Evolutionary conservation across 2,329 filamentous ascomycete species (phyloP), one percentile per base, ranked within the genome.

Genomic region (Colletotrichum gloeosporioides): DNA sequence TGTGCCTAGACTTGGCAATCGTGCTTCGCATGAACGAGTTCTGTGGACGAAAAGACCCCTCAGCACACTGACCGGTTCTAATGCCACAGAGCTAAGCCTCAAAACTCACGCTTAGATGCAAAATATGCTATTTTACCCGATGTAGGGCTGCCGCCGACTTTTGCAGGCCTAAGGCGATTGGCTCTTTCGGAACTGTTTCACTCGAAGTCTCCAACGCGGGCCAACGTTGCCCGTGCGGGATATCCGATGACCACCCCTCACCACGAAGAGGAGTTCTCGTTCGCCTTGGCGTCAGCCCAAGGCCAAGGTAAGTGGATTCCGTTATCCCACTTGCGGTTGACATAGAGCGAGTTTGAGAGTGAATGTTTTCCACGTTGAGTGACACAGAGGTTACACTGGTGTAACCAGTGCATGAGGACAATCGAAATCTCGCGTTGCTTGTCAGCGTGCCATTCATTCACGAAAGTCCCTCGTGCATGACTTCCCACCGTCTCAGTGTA

Each of bases 141-240:
- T 29, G 16, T 66, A 68, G 49, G 65, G 44, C 65, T 68, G 65
- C 57, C 29, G 53, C 49, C 44, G 27, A 68, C 34, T 22, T 36
- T 36, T n/a, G 0, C 13, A 18, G 34, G 32, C 39, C 8, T 15
- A 22, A 25, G 18, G 32, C 18, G 27, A 68, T 68, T 31, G 44
- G 32, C 65, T 68, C 22, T 27, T 25, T n/a, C 44, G 65, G 65
- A 18, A 55, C 13, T 57, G 44, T 68, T 68, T 68, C 65, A 68
- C 13, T 57, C 25, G 44, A 68, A 68, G 44, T 68, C 44, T 68
- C 29, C 29, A 68, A 62, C 22, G 44, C 44, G 65, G 65, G 18
- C 18, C 44, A 67, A 67, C 44, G 27, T 22, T 12, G 65, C 25
- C 65, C 65, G 29, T 67, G 65, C 65, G 29, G 27, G 49, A 68